phyloP scores from a whole-genome alignment of 2,329 filamentous ascomycete genomes.

The Aspergillus jensenii region DNA sequence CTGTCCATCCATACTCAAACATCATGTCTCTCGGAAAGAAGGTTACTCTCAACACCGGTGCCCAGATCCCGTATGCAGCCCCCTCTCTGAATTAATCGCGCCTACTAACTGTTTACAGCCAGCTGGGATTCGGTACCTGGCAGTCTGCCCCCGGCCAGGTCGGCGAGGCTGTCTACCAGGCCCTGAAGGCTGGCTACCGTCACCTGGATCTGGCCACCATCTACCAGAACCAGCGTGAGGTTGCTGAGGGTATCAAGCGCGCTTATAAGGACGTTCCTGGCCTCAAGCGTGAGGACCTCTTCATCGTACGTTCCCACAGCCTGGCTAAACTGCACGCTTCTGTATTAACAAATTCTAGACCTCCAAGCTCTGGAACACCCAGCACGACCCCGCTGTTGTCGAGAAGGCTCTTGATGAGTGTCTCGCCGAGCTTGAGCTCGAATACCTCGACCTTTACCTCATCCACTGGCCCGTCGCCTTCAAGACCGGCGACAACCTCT shows the following conservation, averaged over 20 bases:
- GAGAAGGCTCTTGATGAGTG: slow-evolving; percentile 52
- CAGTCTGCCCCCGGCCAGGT: slow-evolving; percentile 41
- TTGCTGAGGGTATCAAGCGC: slow-evolving; percentile 34
- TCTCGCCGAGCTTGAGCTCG: slow-evolving; percentile 52
- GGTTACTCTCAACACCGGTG: slow-evolving; percentile 38
- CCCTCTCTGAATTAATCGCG: not conserved
- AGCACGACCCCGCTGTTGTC: slow-evolving; percentile 52
- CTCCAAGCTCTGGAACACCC: slow-evolving; percentile 61
- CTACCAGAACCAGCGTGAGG: slow-evolving; percentile 41
- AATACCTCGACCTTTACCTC: slow-evolving; percentile 53
- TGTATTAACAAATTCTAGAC: slow-evolving; percentile 37
- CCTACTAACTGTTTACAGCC: slow-evolving; percentile 23
- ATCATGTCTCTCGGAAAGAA: slow-evolving; percentile 44
- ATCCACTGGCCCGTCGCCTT: slow-evolving; percentile 50
- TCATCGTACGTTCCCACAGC: slow-evolving; percentile 30
- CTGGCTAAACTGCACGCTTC: not conserved
- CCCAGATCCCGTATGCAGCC: slow-evolving; percentile 36
- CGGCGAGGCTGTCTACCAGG: slow-evolving; percentile 40
- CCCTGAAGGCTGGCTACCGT: slow-evolving; percentile 42
- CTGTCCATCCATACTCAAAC: not conserved
- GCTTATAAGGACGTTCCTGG: slow-evolving; percentile 40
- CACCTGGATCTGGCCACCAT: slow-evolving; percentile 43
- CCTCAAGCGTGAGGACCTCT: slow-evolving; percentile 42
- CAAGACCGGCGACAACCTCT: slow-evolving; percentile 41
- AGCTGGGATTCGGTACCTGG: slow-evolving; percentile 43